Evolutionary conservation across 2,329 filamentous ascomycete genomes (phyloP), one percentile per base, ranked within the genome.

Genomic region (Pseudopithomyces chartarum): DNA sequence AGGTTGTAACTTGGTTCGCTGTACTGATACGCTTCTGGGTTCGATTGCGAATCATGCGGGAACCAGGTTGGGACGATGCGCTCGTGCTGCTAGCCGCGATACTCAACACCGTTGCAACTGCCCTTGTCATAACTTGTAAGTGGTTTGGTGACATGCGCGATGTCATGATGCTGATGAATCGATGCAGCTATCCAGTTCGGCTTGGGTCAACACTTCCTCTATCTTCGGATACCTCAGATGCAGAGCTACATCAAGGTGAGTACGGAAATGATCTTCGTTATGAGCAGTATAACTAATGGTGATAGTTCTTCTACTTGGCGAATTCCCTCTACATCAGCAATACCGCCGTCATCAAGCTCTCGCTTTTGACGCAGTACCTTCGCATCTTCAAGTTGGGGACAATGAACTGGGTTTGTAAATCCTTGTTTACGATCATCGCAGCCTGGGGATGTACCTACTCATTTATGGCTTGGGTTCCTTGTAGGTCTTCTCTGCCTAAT

Each of bases 31-130:
- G 71, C 43, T 50, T 73, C 1, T 73, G 62, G 58, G 67, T 70
- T 12, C 66, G 71, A 3, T 46, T 72, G 20, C 60, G 51, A 13
- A 42, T 73, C 4, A 57, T 74, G 19, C 66, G 62, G n/a, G 67
- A 74, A 49, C 61, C 70, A 3, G 71, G 74, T n/a, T 74, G 69
- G 67, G 74, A 76, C 52, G 74, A 76, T 54, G 52, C 65, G 2
- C 68, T 74, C 13, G 68, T 76, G 1, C 20, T 70, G 2, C 13
- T 74, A 22, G 63, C 72, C 22, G 61, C 59, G 36, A 11, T 62
- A 1, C 50, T 58, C 6, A 70, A 70, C 33, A 71, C 69, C 2
- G 61, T 52, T 45, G 74, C 68, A 15, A 67, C 67, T 6, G 36
- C 58, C 13, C 51, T 58, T 22, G 65, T 73, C 17, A 62, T 69